These are phyloP conservation scores for Entamoeba dispar DNA, from an alignment of 208 protist genomes.

Conservation along the genomic window DNA sequence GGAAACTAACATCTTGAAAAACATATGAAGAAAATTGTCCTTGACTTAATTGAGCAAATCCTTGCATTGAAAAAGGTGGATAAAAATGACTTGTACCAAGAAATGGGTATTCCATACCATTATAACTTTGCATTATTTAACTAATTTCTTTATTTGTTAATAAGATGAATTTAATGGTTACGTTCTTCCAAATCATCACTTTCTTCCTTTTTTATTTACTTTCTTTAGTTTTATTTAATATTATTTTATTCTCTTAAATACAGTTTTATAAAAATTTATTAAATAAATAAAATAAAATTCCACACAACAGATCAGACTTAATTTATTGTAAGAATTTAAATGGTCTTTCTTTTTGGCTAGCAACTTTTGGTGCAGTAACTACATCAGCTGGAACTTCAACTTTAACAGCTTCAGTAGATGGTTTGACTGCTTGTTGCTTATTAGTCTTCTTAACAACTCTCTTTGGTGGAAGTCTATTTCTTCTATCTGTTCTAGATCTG, in stretches of 20 bases:
- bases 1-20: background rate
- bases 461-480: slow-evolving; percentile 29
- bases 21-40: background rate
- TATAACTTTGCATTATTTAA: background rate
- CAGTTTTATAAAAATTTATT: too few relatives aligned
- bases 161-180: too few relatives aligned
- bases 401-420: background rate
- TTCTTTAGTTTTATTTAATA: too few relatives aligned
- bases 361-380: background rate
- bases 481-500: slow-evolving; percentile 39
- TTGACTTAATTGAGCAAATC: background rate
- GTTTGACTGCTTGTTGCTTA: background rate
- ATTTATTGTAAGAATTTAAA: background rate
- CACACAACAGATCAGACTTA: too few relatives aligned
- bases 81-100: background rate
- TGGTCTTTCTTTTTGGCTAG: background rate
- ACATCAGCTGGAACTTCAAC: background rate
- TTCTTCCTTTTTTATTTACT: too few relatives aligned
- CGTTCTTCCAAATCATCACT: too few relatives aligned
- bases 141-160: too few relatives aligned
- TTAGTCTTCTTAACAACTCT: background rate
- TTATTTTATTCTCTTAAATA: too few relatives aligned
- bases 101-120: background rate
- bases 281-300: too few relatives aligned
- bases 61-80: background rate